These are phyloP conservation scores for Spatholobus suberectus DNA, from an alignment of 306 rosid genomes.

Conservation along the genomic window DNA sequence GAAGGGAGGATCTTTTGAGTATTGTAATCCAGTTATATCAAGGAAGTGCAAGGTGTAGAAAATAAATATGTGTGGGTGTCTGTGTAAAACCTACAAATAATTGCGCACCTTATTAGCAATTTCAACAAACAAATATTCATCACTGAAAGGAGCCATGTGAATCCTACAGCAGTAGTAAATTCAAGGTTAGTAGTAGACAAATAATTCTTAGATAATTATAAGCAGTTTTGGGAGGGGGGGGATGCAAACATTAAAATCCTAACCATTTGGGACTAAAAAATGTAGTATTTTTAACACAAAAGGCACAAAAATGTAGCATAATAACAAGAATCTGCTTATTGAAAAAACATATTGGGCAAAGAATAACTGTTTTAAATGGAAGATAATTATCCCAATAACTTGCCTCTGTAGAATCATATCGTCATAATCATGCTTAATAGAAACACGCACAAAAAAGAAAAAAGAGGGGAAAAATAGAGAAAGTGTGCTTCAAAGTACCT, in stretches of 20 bases:
- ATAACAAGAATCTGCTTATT: not conserved
- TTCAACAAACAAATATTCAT: conserved; percentile 85
- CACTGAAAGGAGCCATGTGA: conserved; percentile 97
- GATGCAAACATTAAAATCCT: conserved; percentile 17
- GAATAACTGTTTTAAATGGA: conserved; percentile 4
- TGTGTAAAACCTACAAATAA: not conserved
- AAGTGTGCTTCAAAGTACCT: conserved; percentile 54
- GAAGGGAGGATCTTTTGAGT: not conserved
- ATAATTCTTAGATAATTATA: not conserved
- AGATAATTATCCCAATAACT: not conserved
- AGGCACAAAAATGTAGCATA: not conserved
- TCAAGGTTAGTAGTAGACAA: conserved; percentile 40
- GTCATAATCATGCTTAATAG: conserved; percentile 1
- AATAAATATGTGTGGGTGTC: not conserved
- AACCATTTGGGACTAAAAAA: not conserved
- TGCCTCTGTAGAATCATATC: not conserved
- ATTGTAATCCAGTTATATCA: not conserved
- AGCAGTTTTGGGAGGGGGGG: not conserved
- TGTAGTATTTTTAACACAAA: not conserved
- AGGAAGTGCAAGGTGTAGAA: conserved; percentile 7
- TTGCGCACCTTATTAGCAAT: conserved; percentile 82
- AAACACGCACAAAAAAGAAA: not conserved
- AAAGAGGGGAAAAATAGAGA: not conserved
- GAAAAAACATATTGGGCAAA: not conserved
- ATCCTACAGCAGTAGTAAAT: conserved; percentile 64